A percentile compares a stretch with the other conserved stretches of the same genome.
Conservation (phyloP, 768 basidiomycete species). For the Suillus plorans region DNA sequence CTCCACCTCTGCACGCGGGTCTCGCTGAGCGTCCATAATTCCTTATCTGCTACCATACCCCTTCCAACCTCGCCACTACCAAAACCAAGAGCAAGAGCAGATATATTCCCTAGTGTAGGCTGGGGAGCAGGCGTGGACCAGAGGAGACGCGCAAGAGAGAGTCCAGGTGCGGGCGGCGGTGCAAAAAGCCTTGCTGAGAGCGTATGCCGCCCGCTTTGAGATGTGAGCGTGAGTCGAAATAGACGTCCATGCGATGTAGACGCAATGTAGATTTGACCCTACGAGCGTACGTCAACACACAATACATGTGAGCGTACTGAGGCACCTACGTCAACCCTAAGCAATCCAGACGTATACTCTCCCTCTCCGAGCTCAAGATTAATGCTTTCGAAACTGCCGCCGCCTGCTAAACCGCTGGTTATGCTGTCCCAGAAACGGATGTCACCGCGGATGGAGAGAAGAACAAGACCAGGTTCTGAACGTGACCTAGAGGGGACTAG, state of each 20-base stretch:
- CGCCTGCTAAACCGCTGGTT: conserved; percentile 79
- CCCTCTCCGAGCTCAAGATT: conserved; percentile 45
- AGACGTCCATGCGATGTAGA: conserved; percentile 69
- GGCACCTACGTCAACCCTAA: conserved; percentile 59
- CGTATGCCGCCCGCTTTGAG: conserved; percentile 68
- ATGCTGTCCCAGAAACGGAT: conserved; percentile 89
- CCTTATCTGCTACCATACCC: conserved; percentile 39
- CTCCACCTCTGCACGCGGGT: conserved; percentile 68
- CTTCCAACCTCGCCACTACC: not conserved
- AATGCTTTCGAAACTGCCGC: conserved; percentile 54
- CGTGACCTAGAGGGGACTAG: conserved; percentile 63
- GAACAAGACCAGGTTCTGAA: conserved; percentile 81
- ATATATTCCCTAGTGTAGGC: conserved; percentile 60
- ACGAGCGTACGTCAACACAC: conserved; percentile 5
- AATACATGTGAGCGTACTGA: conserved; percentile 11
- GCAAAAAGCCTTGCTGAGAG: conserved; percentile 61
- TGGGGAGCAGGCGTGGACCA: conserved; percentile 42
- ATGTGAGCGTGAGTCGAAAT: conserved; percentile 63
- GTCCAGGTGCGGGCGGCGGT: conserved; percentile 43
- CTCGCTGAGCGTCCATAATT: conserved; percentile 70
- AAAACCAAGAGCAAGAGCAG: conserved; percentile 55
- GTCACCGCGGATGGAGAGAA: conserved; percentile 68
- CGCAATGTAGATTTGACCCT: conserved; percentile 67
- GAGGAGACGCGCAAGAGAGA: conserved; percentile 44
- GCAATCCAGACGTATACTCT: conserved; percentile 66